phyloP scores from a whole-genome alignment of 768 basidiomycete genomes.

The Mycena vulgaris region DNA sequence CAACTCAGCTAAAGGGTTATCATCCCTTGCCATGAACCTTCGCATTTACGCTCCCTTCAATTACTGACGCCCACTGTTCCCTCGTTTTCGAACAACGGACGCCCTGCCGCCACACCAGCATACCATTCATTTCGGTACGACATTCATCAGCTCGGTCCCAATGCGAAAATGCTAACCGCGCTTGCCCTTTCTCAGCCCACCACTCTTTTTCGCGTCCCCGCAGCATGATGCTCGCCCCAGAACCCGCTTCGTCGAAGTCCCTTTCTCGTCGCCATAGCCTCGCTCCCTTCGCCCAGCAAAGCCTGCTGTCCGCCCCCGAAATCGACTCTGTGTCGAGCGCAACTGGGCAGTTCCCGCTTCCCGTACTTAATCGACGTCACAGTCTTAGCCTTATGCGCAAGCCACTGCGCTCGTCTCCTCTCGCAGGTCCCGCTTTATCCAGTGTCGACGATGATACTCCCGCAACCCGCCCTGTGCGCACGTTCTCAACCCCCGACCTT shows the following conservation, averaged over 20 bases:
- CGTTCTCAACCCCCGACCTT: slow-evolving; percentile 42
- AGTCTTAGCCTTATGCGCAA: slow-evolving; percentile 41
- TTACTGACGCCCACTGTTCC: background rate
- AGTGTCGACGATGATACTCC: slow-evolving; percentile 27
- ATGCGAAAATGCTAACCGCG: slow-evolving; percentile 1
- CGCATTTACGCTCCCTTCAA: background rate
- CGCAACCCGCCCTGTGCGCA: slow-evolving; percentile 11
- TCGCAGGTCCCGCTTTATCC: slow-evolving; percentile 57
- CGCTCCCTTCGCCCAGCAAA: background rate
- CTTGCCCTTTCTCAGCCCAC: slow-evolving; percentile 7
- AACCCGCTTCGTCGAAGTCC: background rate
- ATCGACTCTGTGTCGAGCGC: background rate
- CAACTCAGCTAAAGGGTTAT: background rate
- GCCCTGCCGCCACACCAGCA: too few relatives aligned
- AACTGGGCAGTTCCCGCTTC: background rate
- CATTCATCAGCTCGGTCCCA: background rate
- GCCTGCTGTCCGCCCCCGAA: background rate
- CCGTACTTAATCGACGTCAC: slow-evolving; percentile 29
- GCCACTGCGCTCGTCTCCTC: slow-evolving; percentile 59
- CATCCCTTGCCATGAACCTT: background rate
- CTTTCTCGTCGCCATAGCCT: slow-evolving; percentile 2
- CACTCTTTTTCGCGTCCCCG: slow-evolving; percentile 16
- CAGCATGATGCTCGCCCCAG: slow-evolving; percentile 15
- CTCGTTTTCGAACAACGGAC: too few relatives aligned
- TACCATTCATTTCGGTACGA: slow-evolving; percentile 3